Base-by-base conservation (phyloP, 192 early-diverging fungal species). In the Linnemannia elongata region DNA sequence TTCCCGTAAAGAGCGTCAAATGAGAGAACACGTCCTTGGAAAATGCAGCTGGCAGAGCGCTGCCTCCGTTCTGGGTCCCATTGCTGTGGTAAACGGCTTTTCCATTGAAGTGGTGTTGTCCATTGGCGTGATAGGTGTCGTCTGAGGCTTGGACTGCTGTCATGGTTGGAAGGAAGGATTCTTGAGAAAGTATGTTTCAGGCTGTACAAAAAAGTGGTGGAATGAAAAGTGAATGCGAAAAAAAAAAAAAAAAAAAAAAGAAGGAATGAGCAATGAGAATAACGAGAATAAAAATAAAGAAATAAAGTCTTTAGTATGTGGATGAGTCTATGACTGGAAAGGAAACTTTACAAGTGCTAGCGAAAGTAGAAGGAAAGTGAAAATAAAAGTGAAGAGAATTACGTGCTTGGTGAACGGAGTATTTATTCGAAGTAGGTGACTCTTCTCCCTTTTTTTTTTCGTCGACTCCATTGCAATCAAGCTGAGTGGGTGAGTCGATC, bases 1-100 rank as follows among this genome's bases (percentile, higher is more conserved):
- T 92, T 18, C 90, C 91, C 6, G 91, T 90, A 73, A 88, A 90
- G 1, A 92, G 66, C 6, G 88, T 88, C 69, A 92, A 35, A 10
- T 90, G 87, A 5, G 85, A 72, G 30, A 89, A 88, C 8, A 68
- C 39, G 41, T 71, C 73, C 33, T 72, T 75, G 22, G 83, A 74
- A 27, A 85, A 78, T 6, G 82, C 41, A 2, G 79, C 77, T 0
- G 74, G 69, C 44, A 15, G 35, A 7, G 54, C 52, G 12, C 75
- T 66, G 39, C 35, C 60, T 33, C 60, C 30, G 33, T 57, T 35
- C 22, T 80, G 36, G 9, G 39, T 15, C 66, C 17, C 72, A 41
- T 35, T 30, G 9, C 22, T 17, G 72, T 69, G 47, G 6, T 70
- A 63, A 39, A 24, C 49, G 24, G 76, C 8, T 33, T 69, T 72